Evolutionary conservation across 2,329 filamentous ascomycete genomes (phyloP), one percentile per base, ranked within the genome.

Genomic region (Claviceps africana): DNA sequence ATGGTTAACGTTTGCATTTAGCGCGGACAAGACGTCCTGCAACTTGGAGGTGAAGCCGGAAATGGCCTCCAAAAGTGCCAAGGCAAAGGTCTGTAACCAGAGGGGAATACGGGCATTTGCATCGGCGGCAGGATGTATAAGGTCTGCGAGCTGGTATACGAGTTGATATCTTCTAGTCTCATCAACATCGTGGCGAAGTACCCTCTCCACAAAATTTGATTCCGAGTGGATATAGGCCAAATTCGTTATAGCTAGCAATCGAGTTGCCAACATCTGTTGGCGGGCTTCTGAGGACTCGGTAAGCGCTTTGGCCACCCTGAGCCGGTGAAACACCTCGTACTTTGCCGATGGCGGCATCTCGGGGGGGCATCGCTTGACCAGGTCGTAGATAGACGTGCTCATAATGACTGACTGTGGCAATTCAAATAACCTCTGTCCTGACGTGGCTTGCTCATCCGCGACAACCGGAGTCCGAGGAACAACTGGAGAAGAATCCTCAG

Each of bases 1-100:
- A 61, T 98, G 94, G 61, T 95, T 97, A 39, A 97, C 91, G 59
- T 91, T 95, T 51, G 94, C 88, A 61, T 89, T 95, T 43, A 99
- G 73, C n/a, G 93, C 89, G 43, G 88, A 83, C 56, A 89, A 83
- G 25, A 98, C 85, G 64, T 98, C 93, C 35, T 81, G 73, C 31
- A 84, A 79, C 62, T 88, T 90, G 53, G 77, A 72, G 60, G 86
- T 84, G 64, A 88, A 88, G 62, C 82, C 85, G 7, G 87, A 82
- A 53, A 98, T 75, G n/a, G 88, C 86, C 64, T 96, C 89, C 49
- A 99, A 74, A 1, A 91, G 78, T 50, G 81, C 79, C 50, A 98
- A 74, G 8, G 88, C 86, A 54, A 90, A 81, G 2, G 88, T 87
- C 66, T 97, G 91, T 22, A 95, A 72, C 67, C 83, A 81, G 47